Percentiles rank a stretch among this genome's conserved stretches.
Evolutionary conservation across 768 basidiomycete genomes (phyloP).

Genomic region (Rhodotorula toruloides): DNA sequence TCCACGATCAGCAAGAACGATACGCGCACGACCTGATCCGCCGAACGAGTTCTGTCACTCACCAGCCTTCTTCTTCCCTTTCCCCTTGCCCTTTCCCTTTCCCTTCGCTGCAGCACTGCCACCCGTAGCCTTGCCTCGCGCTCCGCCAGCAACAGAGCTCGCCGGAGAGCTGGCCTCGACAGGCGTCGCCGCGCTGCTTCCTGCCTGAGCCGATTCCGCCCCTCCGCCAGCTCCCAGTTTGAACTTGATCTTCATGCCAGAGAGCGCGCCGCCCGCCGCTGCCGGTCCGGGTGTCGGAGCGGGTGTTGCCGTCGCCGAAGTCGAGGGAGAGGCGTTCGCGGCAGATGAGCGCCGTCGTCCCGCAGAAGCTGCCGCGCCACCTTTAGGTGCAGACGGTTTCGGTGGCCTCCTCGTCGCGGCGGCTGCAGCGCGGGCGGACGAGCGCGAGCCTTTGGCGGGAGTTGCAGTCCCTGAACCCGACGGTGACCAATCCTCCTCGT

Average conservation of each 20-base stretch:
- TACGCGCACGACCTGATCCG: background rate
- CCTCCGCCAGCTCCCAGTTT: constrained; percentile 18
- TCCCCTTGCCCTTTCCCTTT: constrained; percentile 18
- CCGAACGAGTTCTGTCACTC: background rate
- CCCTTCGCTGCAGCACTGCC: background rate
- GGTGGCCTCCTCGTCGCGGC: background rate
- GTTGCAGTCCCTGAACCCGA: background rate
- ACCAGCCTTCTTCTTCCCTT: constrained; percentile 32
- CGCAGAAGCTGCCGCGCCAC: background rate
- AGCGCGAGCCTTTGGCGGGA: background rate
- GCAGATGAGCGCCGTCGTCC: background rate
- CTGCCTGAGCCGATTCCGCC: background rate
- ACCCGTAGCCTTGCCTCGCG: background rate
- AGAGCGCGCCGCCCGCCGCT: background rate
- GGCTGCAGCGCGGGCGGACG: background rate
- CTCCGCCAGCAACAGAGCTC: background rate
- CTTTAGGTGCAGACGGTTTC: background rate
- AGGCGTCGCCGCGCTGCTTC: background rate
- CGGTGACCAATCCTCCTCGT: constrained; percentile 14
- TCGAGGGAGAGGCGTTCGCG: background rate
- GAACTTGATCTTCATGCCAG: constrained; percentile 37
- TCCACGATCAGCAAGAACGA: background rate
- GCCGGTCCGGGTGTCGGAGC: background rate
- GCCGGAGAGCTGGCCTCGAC: constrained; percentile 2
- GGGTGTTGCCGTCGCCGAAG: background rate